Evolutionary conservation across 139 green algal species (phyloP), one percentile per base, ranked within the genome.

Genomic region (Tetradesmus obliquus): DNA sequence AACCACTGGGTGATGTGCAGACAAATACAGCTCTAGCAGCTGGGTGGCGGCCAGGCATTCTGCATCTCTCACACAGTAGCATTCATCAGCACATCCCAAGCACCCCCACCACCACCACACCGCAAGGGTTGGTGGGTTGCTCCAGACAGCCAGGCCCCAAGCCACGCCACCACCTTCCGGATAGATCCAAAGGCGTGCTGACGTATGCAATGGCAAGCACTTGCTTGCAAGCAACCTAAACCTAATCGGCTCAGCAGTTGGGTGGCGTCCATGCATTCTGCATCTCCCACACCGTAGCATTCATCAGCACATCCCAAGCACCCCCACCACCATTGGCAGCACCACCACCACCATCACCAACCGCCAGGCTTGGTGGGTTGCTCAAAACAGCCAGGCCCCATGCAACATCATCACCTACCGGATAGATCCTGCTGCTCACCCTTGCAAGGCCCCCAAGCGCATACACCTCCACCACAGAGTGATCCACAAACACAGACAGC

Each of bases 401-500:
- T 10, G 85, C 85, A 32, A 89, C 85, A 66, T 62, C 45, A 66
- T 89, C 66, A 20, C 45, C 66, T 8, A 53, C 62, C 72, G 66
- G 85, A 51, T 66, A 66, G 57, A 8, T 13, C 19, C 86, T 53
- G 20, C 71, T 84, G 24, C 55, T 90, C 3, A 90, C 71, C n/a
- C 86, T 51, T 24, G 55, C 86, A 22, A 90, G 22, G 12, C 86
- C 86, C 4, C 86, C 86, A 53, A 90, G 32, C 2, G 86, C 86
- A 84, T 60, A 90, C 32, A 90, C 86, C 20, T 90, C 86, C 69
- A 90, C 13, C 69, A 90, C 86, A 53, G 71, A 83, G 71, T 90
- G 86, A 71, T 90, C 86, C 5, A 90, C 71, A 60, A 60, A 90
- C 86, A 90, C 86, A 2, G 86, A 90, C 17, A 90, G 53, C 1